Conservation (phyloP, 176 grass and related monocot species). For the Carex myosuroides region DNA sequence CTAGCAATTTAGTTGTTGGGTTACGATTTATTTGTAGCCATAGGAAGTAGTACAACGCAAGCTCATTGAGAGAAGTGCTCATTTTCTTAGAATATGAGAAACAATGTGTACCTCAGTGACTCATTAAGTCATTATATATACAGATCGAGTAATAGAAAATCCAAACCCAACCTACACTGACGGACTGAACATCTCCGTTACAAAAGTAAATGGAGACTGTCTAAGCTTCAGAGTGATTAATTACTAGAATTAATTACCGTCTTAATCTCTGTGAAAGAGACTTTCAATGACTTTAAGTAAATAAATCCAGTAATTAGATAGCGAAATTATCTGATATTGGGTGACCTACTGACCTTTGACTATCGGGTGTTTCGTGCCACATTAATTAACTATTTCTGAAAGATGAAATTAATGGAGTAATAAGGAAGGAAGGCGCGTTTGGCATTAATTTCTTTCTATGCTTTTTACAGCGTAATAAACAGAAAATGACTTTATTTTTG, state of each 20-base stretch:
- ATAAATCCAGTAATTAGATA: background rate
- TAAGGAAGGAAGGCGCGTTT: background rate
- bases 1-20: no score
- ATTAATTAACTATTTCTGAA: background rate
- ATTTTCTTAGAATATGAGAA: no score
- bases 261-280: slow-evolving; percentile 1
- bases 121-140: no score
- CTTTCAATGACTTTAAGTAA: background rate
- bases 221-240: background rate
- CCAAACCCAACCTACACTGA: no score
- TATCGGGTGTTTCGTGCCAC: background rate
- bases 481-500: background rate
- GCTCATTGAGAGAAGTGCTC: no score
- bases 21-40: no score
- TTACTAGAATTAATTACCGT: background rate
- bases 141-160: no score
- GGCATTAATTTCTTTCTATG: background rate
- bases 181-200: background rate
- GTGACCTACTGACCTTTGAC: background rate
- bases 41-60: no score
- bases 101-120: no score
- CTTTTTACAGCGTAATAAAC: background rate
- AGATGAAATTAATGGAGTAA: background rate
- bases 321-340: background rate
- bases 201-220: background rate